These are phyloP conservation scores for Talaromyces wortmannii DNA, from an alignment of 495 filamentous ascomycete species.

Conservation along the genomic window DNA sequence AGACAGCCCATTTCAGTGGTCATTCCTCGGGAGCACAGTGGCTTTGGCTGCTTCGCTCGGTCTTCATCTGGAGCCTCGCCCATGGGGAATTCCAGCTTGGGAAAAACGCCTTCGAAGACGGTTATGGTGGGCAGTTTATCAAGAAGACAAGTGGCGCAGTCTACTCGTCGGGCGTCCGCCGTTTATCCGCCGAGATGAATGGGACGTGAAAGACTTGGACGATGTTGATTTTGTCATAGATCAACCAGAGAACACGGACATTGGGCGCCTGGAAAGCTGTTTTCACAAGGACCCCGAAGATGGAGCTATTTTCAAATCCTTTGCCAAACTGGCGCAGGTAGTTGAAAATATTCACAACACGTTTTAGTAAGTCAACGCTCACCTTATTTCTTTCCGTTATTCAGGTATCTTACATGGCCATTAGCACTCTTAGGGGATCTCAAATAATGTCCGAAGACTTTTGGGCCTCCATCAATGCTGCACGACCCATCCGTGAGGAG, in stretches of 20 bases:
- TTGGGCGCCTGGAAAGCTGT: background rate
- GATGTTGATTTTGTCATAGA: slow-evolving; percentile 53
- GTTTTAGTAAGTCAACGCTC: slow-evolving; percentile 18
- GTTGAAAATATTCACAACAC: slow-evolving; percentile 25
- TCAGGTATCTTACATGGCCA: background rate
- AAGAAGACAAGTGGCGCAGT: slow-evolving; percentile 91
- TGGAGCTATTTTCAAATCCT: background rate
- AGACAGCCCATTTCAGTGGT: slow-evolving; percentile 29
- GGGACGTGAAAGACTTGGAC: slow-evolving; percentile 67
- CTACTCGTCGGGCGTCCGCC: slow-evolving; percentile 82
- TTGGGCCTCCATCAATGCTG: slow-evolving; percentile 18
- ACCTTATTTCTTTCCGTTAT: background rate
- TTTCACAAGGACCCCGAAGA: background rate
- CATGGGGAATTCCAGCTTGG: slow-evolving; percentile 84
- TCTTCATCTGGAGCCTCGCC: slow-evolving; percentile 79
- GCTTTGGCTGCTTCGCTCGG: slow-evolving; percentile 47
- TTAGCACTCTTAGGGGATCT: slow-evolving; percentile 24
- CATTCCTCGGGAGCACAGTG: slow-evolving; percentile 26
- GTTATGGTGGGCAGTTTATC: slow-evolving; percentile 84
- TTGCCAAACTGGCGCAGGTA: slow-evolving; percentile 8
- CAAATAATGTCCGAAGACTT: slow-evolving; percentile 24
- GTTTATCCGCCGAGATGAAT: slow-evolving; percentile 71
- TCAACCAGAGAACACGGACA: background rate
- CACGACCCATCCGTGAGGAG: slow-evolving; percentile 16
- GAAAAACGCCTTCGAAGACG: slow-evolving; percentile 77